phyloP scores from a whole-genome alignment of 805 yeast genomes.

The Sugiyamaella chiloensis region DNA sequence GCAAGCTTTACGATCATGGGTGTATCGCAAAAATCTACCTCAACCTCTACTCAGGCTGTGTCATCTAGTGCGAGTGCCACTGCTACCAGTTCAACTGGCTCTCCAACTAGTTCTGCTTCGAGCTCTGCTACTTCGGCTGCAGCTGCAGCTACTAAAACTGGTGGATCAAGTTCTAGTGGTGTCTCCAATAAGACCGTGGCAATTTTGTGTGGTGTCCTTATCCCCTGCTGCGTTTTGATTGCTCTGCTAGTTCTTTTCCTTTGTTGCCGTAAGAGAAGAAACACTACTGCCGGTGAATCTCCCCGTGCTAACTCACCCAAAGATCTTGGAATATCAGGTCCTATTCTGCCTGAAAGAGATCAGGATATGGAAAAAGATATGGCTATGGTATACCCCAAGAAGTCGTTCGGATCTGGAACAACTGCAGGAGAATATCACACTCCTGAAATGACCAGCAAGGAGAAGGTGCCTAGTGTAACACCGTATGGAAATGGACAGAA shows the following conservation, averaged over 20 bases:
- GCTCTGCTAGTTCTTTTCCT: conserved; percentile 55
- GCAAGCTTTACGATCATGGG: conserved; percentile 54
- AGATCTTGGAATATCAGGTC: conserved; percentile 35
- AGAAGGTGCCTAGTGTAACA: conserved; percentile 24
- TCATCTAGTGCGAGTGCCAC: conserved; percentile 31
- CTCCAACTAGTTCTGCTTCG: conserved; percentile 26
- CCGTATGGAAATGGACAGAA: background rate
- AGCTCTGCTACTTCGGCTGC: conserved; percentile 32
- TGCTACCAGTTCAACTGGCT: conserved; percentile 3
- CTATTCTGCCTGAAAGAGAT: conserved; percentile 32
- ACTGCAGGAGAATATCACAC: conserved; percentile 14
- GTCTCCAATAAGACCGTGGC: conserved; percentile 59
- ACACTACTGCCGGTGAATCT: conserved; percentile 3
- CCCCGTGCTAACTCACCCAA: conserved; percentile 17
- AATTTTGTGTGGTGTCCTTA: conserved; percentile 84
- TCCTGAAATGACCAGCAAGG: conserved; percentile 17
- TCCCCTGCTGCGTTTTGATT: conserved; percentile 58
- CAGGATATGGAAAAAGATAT: conserved; percentile 19
- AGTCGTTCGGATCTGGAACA: conserved; percentile 12
- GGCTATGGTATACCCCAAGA: conserved; percentile 13
- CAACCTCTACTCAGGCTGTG: conserved; percentile 31
- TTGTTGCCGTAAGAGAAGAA: conserved; percentile 48
- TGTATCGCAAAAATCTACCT: conserved; percentile 36
- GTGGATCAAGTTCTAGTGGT: conserved; percentile 19
- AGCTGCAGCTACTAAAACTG: conserved; percentile 27